Evolutionary conservation across 345 rosid species (phyloP), one percentile per base, ranked within the genome.

Genomic region (Pistacia vera): DNA sequence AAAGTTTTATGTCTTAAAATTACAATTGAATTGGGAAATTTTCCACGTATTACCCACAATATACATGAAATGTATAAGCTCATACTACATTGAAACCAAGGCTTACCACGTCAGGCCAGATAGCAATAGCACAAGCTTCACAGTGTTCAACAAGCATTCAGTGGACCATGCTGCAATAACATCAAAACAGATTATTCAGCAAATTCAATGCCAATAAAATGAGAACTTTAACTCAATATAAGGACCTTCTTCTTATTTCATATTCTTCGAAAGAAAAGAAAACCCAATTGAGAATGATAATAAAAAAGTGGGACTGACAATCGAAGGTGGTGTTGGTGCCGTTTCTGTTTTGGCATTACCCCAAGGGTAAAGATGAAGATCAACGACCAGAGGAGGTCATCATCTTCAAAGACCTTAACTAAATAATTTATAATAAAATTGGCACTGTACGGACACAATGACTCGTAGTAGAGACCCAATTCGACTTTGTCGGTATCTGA

Each of bases 41-140:
- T 49, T 17, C 11, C 30, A 2, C 4, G 35, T 2, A 38, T n/a
- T 28, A 38, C 58, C 54, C 20, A 44, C 56, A 35, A 35, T 30
- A 35, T 25, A n/a, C 58, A 28, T 2, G 22, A 54, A 54, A 2
- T 18, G 57, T 4, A 38, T 10, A 70, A 36, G 33, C 33, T 69
- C 20, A 54, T 33, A 60, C 41, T 11, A 13, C 16, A 48, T 14
- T 22, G 12, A 72, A 72, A 44, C 57, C 30, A 58, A 41, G 5
- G 51, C 78, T 81, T 69, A 94, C 98, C 93, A 91, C 59, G 52
- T 86, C 68, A 61, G 97, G 95, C 97, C 97, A 96, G 76, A 71
- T 71, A 71, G 89, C 80, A 55, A 96, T 83, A 0, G 96, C 98
- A 74, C 99, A 96, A 17, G 97, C 98, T 81, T 96, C 57, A 96